Conservation (phyloP, 2,329 filamentous ascomycete species). For the Coleophoma crateriformis region DNA sequence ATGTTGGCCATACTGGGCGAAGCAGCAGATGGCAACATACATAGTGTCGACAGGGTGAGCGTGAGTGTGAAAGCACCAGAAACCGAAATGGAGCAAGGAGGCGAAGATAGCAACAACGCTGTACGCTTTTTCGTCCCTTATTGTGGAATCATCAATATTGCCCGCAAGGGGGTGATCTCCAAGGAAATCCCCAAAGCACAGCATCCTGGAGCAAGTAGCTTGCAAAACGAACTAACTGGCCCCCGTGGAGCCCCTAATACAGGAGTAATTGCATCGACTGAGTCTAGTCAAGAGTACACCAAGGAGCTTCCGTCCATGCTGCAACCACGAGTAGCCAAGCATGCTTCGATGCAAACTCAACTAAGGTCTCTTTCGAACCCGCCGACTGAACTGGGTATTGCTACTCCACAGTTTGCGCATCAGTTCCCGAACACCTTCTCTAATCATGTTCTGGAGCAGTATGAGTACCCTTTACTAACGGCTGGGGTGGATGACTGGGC, state of each 20-base stretch:
- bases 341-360: background rate
- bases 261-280: background rate
- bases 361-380: background rate
- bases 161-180: constrained; percentile 8
- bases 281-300: background rate
- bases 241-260: background rate
- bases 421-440: background rate
- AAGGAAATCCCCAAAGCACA: constrained; percentile 2
- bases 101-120: constrained; percentile 3
- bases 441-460: background rate
- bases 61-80: constrained; percentile 8
- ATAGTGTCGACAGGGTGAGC: constrained; percentile 7
- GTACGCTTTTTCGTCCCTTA: constrained; percentile 20
- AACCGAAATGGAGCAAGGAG: constrained; percentile 1
- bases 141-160: constrained; percentile 27
- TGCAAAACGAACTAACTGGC: background rate
- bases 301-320: background rate
- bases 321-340: background rate
- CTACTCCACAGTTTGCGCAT: background rate
- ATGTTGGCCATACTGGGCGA: constrained; percentile 29
- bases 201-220: background rate
- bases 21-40: constrained; percentile 11
- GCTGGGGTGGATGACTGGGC: constrained; percentile 26
- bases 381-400: background rate
- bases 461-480: constrained; percentile 10